Percentiles rank a stretch among this genome's conserved stretches.
Conservation (phyloP, 441 rosid genomes). For the Bocquillonia castaneifolia region DNA sequence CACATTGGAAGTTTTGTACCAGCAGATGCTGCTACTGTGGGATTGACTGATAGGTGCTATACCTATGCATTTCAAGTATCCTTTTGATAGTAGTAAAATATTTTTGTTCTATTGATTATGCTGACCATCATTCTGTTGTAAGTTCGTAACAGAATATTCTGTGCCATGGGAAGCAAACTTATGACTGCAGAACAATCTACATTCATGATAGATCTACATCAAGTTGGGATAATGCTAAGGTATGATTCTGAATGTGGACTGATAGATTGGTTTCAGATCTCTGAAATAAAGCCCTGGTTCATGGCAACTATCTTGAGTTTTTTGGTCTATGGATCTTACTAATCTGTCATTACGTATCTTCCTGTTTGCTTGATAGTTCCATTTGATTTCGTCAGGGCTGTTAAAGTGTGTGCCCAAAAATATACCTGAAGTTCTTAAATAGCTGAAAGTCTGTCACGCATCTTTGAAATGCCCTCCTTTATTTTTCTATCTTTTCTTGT, state of each 20-base stretch:
- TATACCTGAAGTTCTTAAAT: slow-evolving; percentile 6
- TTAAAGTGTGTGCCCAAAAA: neutral
- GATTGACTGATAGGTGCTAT: slow-evolving; percentile 83
- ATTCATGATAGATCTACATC: slow-evolving; percentile 97
- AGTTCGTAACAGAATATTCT: slow-evolving; percentile 91
- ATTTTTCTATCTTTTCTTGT: slow-evolving; percentile 19
- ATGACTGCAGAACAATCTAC: slow-evolving; percentile 93
- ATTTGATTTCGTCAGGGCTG: slow-evolving; percentile 1
- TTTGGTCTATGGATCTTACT: slow-evolving; percentile 17
- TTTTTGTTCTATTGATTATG: slow-evolving; percentile 15
- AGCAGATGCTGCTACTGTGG: slow-evolving; percentile 91
- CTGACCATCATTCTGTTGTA: slow-evolving; percentile 17
- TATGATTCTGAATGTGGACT: slow-evolving; percentile 27
- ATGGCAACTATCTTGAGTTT: slow-evolving; percentile 5
- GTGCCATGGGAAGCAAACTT: slow-evolving; percentile 89
- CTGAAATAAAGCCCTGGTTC: slow-evolving; percentile 17
- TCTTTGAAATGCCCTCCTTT: slow-evolving; percentile 2
- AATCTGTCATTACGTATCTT: slow-evolving; percentile 1
- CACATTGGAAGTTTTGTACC: slow-evolving; percentile 99
- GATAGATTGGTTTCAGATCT: slow-evolving; percentile 18
- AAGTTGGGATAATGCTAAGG: slow-evolving; percentile 98
- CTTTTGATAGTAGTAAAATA: slow-evolving; percentile 15
- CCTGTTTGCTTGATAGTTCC: slow-evolving; percentile 11
- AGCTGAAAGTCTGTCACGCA: neutral
- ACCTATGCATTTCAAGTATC: slow-evolving; percentile 18